Conservation (phyloP, 2,329 filamentous ascomycete species). For the Cordyceps cicadae region DNA sequence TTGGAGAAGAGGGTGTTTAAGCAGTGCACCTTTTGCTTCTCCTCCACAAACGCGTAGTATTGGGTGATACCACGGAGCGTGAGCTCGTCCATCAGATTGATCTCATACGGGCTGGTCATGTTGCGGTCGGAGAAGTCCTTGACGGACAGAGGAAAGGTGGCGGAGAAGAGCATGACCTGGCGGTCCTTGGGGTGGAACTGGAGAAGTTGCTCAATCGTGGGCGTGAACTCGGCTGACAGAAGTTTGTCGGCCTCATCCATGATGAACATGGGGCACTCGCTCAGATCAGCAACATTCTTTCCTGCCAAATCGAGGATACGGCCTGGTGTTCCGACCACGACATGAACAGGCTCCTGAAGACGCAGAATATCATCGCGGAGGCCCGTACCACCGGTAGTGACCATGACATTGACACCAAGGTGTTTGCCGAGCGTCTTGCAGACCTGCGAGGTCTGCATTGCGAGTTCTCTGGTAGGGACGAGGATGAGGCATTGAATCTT, state of each 20-base stretch:
- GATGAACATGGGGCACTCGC: conserved; percentile 94
- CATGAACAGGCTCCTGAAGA: conserved; percentile 87
- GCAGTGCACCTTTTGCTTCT: conserved; percentile 99
- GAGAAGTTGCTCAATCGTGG: conserved; percentile 91
- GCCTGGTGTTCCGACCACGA: conserved; percentile 94
- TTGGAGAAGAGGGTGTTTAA: conserved; percentile 98
- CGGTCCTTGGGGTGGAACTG: conserved; percentile 95
- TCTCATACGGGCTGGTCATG: conserved; percentile 93
- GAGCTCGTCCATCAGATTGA: conserved; percentile 99
- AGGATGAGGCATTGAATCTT: conserved; percentile 96
- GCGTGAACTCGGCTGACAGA: conserved; percentile 91
- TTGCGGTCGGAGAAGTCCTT: conserved; percentile 98
- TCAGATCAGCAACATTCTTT: conserved; percentile 93
- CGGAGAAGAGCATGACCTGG: conserved; percentile 98
- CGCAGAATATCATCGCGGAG: conserved; percentile 95
- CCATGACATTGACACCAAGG: conserved; percentile 96
- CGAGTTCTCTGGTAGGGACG: conserved; percentile 92
- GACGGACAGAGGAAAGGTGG: conserved; percentile 93
- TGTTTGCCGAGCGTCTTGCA: conserved; percentile 98
- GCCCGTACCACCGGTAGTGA: conserved; percentile 92
- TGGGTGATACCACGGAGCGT: conserved; percentile 97
- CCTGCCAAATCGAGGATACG: conserved; percentile 93
- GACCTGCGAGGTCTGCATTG: conserved; percentile 96
- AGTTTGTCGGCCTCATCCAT: conserved; percentile 99
- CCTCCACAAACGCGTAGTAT: conserved; percentile 98